Evolutionary conservation across 1,284 basidiomycete species (phyloP), one percentile per base, ranked within the genome.

Genomic region (Austroboletus novae-zelandiae): DNA sequence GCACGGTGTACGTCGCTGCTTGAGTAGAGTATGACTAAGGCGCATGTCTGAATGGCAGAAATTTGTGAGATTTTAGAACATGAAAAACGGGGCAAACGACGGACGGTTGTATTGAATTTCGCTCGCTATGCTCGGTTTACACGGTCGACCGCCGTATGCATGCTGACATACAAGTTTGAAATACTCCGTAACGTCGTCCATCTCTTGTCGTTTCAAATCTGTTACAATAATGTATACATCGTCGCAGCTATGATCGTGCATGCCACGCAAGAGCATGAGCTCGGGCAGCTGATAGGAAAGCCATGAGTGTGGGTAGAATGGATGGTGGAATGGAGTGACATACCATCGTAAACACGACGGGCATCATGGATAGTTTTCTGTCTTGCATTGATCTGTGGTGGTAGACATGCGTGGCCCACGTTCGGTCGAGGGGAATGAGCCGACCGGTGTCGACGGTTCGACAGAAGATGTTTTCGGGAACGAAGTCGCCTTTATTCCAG

Each of bases 311-410:
- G 17, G 27, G 41, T 30, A 48, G 27, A 36, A 51, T 32, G 36
- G 31, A 34, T 45, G 31, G 51, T 41, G 17, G 45, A 49, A 36
- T 32, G 27, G 43, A 48, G 14, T 30, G 7, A 62, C 73, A 51
- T 56, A 86, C 84, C 82, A 88, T 86, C 41, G 86, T 87, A 60
- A 86, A 86, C 1, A 88, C 81, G 8, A 88, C 84, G 4, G 83
- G 85, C 77, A 86, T 83, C 84, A 87, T 87, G 25, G 81, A 81
- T 40, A 84, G 64, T 54, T 82, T 83, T 50, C 83, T 74, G 57
- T 86, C 84, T 54, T 81, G 75, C 78, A 88, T 84, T 4, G 84
- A 82, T 54, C 78, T 74, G 56, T 88, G 85, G 62, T 87, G 83
- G 61, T 84, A 88, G 36, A 88, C 81, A 68, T 88, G 84, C 7